Base-by-base conservation (phyloP, 345 rosid genomes). In the Brassica rapa region DNA sequence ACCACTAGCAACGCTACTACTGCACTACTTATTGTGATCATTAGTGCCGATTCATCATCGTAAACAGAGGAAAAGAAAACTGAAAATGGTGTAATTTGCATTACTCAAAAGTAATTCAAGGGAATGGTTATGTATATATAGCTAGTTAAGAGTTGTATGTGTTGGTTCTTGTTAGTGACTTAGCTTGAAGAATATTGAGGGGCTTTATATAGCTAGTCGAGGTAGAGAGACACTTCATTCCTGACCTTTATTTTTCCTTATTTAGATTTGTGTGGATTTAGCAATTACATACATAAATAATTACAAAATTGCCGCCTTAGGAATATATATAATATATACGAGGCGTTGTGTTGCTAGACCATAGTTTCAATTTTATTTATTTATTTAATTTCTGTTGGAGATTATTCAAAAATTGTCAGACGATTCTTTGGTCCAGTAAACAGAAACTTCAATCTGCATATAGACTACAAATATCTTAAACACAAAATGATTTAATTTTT, bases 81-180 rank as follows among this genome's bases (percentile, higher is more conserved):
- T 11, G 78, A 57, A 51, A 33, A 70, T 1, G 78, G 10, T 5
- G 80, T 16, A 19, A 70, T 61, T 66, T 82, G 90, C 89, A 88
- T 84, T 82, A 81, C 72, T 59, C 1, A 2, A 30, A 43, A 62
- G 46, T 62, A 27, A 51, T 30, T 60, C 4, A 61, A 29, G 41
- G 57, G 37, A 56, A 43, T 32, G 14, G 6, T 29, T 46, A 30
- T 39, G n/a, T 19, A 21, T 43, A 16, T 62, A 49, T 32, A 30
- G 12, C 30, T 46, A 46, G 68, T 62, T 39, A 8, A 39, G 46
- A 51, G 61, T 74, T 59, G 77, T 27, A 16, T 66, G 15, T 66
- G 41, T 49, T 72, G 15, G 35, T 80, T 69, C 62, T 74, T 49
- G 56, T 49, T 49, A 49, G 56, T 49, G 56, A 49, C 56, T 49